These are phyloP conservation scores for Chloropicon primus DNA, from an alignment of 139 green algal genomes.

Conservation along the genomic window DNA sequence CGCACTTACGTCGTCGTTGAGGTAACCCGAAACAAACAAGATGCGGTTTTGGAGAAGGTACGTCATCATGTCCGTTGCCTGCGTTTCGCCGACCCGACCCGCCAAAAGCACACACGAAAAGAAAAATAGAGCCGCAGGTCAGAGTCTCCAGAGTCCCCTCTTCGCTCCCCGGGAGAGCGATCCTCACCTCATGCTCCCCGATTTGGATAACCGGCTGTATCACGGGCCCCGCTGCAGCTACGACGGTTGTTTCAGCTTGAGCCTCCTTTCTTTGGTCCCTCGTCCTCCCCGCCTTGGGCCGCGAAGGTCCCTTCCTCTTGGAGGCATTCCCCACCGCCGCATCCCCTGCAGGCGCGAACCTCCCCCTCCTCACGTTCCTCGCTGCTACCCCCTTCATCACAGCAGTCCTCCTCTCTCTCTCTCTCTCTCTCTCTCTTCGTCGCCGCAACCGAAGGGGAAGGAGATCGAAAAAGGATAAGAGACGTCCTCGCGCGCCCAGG, in stretches of 20 bases:
- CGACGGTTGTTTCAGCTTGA: no score
- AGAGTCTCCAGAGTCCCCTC: no score
- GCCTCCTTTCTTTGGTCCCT: no score
- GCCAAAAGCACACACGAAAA: no score
- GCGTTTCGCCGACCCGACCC: no score
- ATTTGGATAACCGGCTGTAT: not conserved
- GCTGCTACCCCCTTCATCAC: not conserved
- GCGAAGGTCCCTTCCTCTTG: no score
- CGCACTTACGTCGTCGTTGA: conserved; percentile 61
- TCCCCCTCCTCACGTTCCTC: not conserved
- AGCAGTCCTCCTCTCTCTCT: not conserved
- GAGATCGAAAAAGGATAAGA: not conserved
- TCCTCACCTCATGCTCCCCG: not conserved
- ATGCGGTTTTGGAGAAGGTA: conserved; percentile 78
- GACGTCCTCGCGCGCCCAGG: no score
- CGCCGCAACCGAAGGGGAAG: not conserved
- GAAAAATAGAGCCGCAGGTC: no score
- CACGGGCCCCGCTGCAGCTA: not conserved
- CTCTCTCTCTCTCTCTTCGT: not conserved
- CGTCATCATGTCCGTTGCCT: conserved; percentile 59
- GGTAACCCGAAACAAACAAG: conserved; percentile 69
- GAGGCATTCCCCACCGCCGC: no score
- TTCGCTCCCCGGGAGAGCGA: no score
- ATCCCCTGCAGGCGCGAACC: no score
- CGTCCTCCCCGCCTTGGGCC: no score